These are phyloP conservation scores for Lepiota brunneoincarnata DNA, from an alignment of 768 basidiomycete species.

Conservation along the genomic window DNA sequence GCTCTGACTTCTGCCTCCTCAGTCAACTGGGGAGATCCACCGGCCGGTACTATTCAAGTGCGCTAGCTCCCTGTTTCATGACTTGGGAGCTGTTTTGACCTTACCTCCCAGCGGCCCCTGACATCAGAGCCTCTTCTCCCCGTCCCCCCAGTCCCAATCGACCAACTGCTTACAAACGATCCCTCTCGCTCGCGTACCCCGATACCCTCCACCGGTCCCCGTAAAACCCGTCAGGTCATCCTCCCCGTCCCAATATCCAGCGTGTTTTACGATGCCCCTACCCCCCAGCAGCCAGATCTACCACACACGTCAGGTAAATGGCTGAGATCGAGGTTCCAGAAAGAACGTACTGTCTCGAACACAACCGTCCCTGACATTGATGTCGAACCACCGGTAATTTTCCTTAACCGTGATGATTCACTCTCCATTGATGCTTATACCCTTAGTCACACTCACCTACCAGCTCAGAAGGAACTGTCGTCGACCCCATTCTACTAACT, in stretches of 20 bases:
- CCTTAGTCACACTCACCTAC: slow-evolving; percentile 39
- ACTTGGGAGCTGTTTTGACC: not conserved
- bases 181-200: slow-evolving; percentile 1
- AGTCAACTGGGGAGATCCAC: slow-evolving; percentile 7
- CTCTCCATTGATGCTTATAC: not conserved
- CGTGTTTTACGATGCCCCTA: slow-evolving; percentile 10
- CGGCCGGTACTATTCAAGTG: slow-evolving; percentile 1
- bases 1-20: slow-evolving; percentile 12
- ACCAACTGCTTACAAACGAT: slow-evolving; percentile 3
- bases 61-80: not conserved
- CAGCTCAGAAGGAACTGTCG: slow-evolving; percentile 25
- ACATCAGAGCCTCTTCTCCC: not conserved
- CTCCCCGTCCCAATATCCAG: slow-evolving; percentile 16
- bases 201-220: not conserved
- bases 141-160: not conserved
- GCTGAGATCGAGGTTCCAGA: slow-evolving; percentile 18
- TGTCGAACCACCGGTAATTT: slow-evolving; percentile 45
- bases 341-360: slow-evolving; percentile 26
- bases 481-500: slow-evolving; percentile 40
- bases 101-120: slow-evolving; percentile 5
- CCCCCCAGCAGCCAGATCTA: slow-evolving; percentile 12
- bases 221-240: slow-evolving; percentile 10
- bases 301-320: slow-evolving; percentile 6
- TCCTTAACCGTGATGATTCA: not conserved
- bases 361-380: slow-evolving; percentile 39